Evolutionary conservation across 345 rosid species (phyloP).

Genomic region (Eucalyptus tenuipes): DNA sequence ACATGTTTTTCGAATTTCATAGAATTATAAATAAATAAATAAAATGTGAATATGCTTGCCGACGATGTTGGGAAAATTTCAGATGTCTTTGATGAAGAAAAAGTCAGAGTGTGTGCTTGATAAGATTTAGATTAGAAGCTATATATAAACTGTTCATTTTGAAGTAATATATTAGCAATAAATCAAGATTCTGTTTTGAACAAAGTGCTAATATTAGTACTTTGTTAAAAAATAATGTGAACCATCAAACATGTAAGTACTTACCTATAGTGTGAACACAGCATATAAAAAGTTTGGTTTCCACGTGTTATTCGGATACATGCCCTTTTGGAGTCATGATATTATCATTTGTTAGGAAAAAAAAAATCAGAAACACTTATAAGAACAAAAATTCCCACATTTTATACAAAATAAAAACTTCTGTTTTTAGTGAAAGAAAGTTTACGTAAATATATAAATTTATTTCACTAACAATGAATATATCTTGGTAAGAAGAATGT

Average conservation of each 20-base stretch:
- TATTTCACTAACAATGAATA: background rate
- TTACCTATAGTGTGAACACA: background rate
- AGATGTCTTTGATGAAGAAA: background rate
- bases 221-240: background rate
- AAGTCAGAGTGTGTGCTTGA: background rate
- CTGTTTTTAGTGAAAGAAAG: background rate
- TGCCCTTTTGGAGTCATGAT: background rate
- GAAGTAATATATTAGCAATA: background rate
- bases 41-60: background rate
- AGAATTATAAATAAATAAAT: too few species aligned
- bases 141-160: background rate
- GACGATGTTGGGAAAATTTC: background rate
- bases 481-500: background rate
- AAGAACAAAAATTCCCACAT: background rate
- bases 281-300: background rate
- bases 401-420: background rate
- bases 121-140: background rate
- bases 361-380: background rate
- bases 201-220: background rate
- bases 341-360: background rate
- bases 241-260: background rate
- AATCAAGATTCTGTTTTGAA: background rate
- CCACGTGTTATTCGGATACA: background rate
- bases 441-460: background rate
- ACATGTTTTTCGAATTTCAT: background rate